Evolutionary conservation across 495 filamentous ascomycete genomes (phyloP), one percentile per base, ranked within the genome.

Genomic region (Penicillium ucsense): DNA sequence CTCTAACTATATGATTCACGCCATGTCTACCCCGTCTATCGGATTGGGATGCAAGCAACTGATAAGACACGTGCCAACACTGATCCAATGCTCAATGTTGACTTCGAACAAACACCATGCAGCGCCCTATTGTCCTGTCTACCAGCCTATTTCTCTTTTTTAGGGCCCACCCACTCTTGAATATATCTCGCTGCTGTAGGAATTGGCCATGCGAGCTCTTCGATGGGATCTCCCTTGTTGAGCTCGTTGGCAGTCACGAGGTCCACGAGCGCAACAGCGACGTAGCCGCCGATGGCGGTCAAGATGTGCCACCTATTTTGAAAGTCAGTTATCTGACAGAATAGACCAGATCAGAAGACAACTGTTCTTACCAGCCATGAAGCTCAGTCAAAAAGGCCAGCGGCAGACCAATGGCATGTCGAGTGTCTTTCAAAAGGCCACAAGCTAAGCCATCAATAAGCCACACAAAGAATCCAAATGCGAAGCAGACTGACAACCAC

Each of bases 301-400:
- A 63, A 63, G 8, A 66, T 35, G 46, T 66, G 63, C 63, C 63
- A 66, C 63, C 63, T 64, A 7, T 41, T 1, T 12, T 35, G 10
- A 30, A 20, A 2, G 20, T 50, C 29, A 49, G 34, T 10, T 28
- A 38, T 3, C 7, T 7, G 29, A 31, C 3, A 28, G 8, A 33
- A 9, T 4, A 5, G 8, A 41, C 42, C 20, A 8, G 34, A 27
- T 30, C 0, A 30, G 0, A 5, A 6, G n/a, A 28, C 41, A 57
- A 20, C 20, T 20, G 20, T 20, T 20, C 55, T 28, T 59, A 61
- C 61, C 61, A 66, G 31, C 63, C 63, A 41, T 66, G 63, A 27
- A 66, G 46, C 37, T 66, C 63, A 38, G 59, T 55, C 3, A 63
- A 35, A 34, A 61, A 66, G 28, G 56, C 60, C 20, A 60, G 36